Percentiles rank a stretch among this genome's conserved stretches.
These are phyloP conservation scores for Rhizomucor pusillus DNA, from an alignment of 371 early-diverging fungal species.

Conservation along the genomic window DNA sequence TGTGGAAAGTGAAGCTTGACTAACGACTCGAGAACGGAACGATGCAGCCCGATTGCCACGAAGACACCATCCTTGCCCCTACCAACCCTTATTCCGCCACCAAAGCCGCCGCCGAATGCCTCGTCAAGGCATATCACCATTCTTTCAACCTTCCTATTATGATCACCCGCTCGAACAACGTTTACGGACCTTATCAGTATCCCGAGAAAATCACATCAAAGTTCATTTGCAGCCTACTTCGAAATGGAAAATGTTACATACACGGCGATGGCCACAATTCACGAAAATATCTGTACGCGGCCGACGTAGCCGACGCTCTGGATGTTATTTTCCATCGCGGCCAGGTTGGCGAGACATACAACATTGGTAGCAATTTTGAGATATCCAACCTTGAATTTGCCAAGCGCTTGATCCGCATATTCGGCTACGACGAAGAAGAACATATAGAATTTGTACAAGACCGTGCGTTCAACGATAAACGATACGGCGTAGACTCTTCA, in stretches of 20 bases:
- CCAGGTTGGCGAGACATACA: conserved; percentile 72
- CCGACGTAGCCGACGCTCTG: conserved; percentile 77
- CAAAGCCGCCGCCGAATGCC: conserved; percentile 86
- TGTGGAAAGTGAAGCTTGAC: too few species aligned
- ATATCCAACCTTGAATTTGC: conserved; percentile 75
- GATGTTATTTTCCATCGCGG: conserved; percentile 70
- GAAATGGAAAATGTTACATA: conserved; percentile 62
- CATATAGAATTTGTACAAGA: conserved; percentile 75
- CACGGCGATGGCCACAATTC: conserved; percentile 83
- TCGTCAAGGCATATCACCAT: conserved; percentile 79
- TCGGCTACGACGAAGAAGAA: conserved; percentile 39
- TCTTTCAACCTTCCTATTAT: conserved; percentile 81
- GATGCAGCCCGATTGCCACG: conserved; percentile 72
- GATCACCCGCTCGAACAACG: conserved; percentile 84
- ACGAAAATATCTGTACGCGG: conserved; percentile 77
- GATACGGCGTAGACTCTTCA: conserved; percentile 77
- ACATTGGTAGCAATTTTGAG: conserved; percentile 79
- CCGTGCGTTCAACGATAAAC: conserved; percentile 77
- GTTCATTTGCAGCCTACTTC: conserved; percentile 74
- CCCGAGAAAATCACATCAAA: conserved; percentile 90
- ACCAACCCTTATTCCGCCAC: conserved; percentile 90
- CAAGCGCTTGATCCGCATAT: conserved; percentile 54
- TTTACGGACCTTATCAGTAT: conserved; percentile 85
- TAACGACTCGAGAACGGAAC: too few species aligned
- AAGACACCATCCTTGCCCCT: conserved; percentile 71